Percentiles rank a stretch among this genome's conserved stretches.
Evolutionary conservation across 192 early-diverging fungal genomes (phyloP).

Genomic region (Podila verticillata): DNA sequence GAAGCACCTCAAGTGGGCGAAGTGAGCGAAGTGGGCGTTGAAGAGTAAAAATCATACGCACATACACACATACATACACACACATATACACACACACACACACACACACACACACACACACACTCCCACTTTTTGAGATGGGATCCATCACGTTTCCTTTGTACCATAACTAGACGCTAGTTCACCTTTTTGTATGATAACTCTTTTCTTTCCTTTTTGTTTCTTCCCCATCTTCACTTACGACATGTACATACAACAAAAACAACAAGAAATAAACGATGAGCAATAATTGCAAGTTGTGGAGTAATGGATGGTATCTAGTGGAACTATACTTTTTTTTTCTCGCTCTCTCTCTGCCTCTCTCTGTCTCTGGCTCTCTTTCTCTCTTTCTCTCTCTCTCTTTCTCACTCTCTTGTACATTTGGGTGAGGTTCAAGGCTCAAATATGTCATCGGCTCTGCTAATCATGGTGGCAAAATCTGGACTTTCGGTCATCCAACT

Average conservation of each 20-base stretch:
- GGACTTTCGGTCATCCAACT: constrained; percentile 16
- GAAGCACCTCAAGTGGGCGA: neutral
- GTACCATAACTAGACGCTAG: neutral
- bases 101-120: no score
- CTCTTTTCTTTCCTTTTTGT: neutral
- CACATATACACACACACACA: no score
- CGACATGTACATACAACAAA: neutral
- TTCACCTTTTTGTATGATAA: neutral
- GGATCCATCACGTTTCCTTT: neutral
- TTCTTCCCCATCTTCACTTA: neutral
- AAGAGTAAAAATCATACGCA: no score
- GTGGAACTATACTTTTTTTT: no score
- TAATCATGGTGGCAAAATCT: constrained; percentile 20
- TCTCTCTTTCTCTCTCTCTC: neutral
- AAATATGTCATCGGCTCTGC: neutral
- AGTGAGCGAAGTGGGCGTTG: neutral
- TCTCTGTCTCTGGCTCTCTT: no score
- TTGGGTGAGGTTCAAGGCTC: no score
- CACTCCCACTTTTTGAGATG: no score
- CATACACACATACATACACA: no score
- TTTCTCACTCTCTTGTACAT: neutral
- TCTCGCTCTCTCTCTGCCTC: no score
- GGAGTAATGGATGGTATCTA: no score
- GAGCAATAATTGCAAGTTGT: no score
- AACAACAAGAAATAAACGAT: no score